A percentile compares a stretch with the other conserved stretches of the same genome.
These are phyloP conservation scores for Begonia masoniana DNA, from an alignment of 306 rosid genomes.

Conservation along the genomic window DNA sequence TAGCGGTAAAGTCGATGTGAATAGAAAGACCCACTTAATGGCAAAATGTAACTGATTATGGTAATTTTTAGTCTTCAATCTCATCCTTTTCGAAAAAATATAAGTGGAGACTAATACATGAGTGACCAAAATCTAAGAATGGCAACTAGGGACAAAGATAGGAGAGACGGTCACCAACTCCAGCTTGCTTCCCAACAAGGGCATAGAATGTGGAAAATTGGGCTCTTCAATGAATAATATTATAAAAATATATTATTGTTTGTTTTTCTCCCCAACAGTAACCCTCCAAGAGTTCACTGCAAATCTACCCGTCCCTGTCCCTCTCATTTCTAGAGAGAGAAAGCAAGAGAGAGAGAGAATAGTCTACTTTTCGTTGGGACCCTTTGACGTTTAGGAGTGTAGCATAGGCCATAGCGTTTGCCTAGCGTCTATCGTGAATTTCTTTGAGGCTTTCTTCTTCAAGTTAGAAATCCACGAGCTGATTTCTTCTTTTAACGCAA, in stretches of 20 bases:
- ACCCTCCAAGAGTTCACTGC: constrained; percentile 2
- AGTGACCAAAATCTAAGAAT: constrained; percentile 3
- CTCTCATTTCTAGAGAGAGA: neutral
- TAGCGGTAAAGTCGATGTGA: too few relatives aligned
- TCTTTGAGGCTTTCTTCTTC: constrained; percentile 25
- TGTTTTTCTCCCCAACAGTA: neutral
- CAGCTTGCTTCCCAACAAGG: constrained; percentile 63
- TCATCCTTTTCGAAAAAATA: neutral
- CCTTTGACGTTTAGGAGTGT: constrained; percentile 47
- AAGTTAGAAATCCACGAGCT: constrained; percentile 24
- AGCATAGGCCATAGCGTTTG: constrained; percentile 15
- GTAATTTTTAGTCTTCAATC: too few relatives aligned
- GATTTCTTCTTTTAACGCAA: constrained; percentile 46
- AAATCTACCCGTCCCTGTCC: neutral
- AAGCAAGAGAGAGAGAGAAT: constrained; percentile 6
- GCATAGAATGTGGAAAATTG: constrained; percentile 48
- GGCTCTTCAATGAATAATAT: constrained; percentile 1
- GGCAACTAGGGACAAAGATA: constrained; percentile 33
- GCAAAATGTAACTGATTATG: too few relatives aligned
- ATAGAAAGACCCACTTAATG: too few relatives aligned
- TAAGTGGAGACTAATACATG: constrained; percentile 6
- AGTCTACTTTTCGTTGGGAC: constrained; percentile 30
- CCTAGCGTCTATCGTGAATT: constrained; percentile 6
- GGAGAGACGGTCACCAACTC: constrained; percentile 49
- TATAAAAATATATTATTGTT: neutral